Evolutionary conservation across 2,329 filamentous ascomycete species (phyloP), one percentile per base, ranked within the genome.

Genomic region (Alternaria arborescens): DNA sequence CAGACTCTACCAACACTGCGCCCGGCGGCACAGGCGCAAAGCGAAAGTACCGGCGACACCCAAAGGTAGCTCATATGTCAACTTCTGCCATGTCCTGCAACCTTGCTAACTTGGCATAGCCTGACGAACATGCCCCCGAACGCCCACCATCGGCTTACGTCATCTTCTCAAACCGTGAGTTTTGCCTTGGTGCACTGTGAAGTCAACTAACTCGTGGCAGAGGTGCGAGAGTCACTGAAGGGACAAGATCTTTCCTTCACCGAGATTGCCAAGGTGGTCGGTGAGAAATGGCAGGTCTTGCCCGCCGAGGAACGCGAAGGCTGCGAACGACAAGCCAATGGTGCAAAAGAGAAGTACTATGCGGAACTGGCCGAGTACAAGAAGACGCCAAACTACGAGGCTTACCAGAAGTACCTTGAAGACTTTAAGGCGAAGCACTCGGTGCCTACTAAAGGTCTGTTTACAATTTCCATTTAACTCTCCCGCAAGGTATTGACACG

Each of bases 141-240:
- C 84, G 91, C 24, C 91, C 92, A 1, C 90, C 91, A 0, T 94
- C 91, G 5, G 92, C 91, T 51, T 94, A 94, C 79, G 92, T 94
- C 12, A 86, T 94, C 16, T 95, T 95, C 72, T 94, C 92, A 0
- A 94, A 94, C 70, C 91, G 90, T 92, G 78, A 81, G 89, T 83
- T 32, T 43, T 7, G 20, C 20, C 12, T 12, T 52, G 36, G 7
- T 30, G 30, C 10, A 12, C 12, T 10, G 2, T 28, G 34, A 48
- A 34, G 8, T 10, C 44, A n/a, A 40, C 71, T 78, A 60, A 78
- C 36, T 3, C 8, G 2, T 12, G 41, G 0, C 66, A 91, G 89
- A 91, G 78, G 90, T 93, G 79, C 87, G 92, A 69, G 92, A 94
- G 69, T 87, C 91, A 22, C 79, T 94, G 24, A 93, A 91, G 73